Conservation (phyloP, 2,329 filamentous ascomycete genomes). For the Aspergillus fructus region DNA sequence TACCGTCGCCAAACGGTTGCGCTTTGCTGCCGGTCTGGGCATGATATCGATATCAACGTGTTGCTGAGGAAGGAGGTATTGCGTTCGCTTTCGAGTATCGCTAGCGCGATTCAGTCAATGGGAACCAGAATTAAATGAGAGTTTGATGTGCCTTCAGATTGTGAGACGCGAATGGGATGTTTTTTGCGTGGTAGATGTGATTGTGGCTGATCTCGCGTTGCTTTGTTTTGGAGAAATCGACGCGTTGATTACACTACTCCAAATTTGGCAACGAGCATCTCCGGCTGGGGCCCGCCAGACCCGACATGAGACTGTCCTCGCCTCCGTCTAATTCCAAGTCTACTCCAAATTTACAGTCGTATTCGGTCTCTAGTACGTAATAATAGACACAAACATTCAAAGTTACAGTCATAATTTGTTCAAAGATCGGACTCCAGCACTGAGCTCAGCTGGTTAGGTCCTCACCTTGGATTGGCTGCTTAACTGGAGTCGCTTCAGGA, state of each 20-base stretch:
- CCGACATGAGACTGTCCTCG: too few relatives aligned
- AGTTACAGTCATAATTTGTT: too few relatives aligned
- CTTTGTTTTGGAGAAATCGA: constrained; percentile 9
- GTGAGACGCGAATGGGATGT: neutral
- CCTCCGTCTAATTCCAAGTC: too few relatives aligned
- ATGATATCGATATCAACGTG: constrained; percentile 14
- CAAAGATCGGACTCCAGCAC: too few relatives aligned
- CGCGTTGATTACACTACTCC: neutral
- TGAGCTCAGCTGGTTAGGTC: too few relatives aligned
- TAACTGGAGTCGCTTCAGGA: too few relatives aligned
- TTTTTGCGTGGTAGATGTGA: neutral
- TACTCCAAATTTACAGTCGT: too few relatives aligned
- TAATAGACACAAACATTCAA: too few relatives aligned
- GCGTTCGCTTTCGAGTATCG: neutral
- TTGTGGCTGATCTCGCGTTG: neutral
- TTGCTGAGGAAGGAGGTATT: neutral
- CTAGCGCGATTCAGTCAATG: neutral
- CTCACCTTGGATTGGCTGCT: too few relatives aligned
- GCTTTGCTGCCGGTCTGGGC: constrained; percentile 30
- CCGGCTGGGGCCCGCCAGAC: too few relatives aligned
- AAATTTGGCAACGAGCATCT: neutral
- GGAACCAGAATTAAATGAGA: neutral
- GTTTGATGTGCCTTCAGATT: neutral
- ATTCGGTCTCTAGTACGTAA: too few relatives aligned
- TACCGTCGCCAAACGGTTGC: constrained; percentile 21